A percentile compares a stretch with the other conserved stretches of the same genome.
Conservation (phyloP, 805 yeast genomes). For the Hanseniaspora valbyensis region DNA sequence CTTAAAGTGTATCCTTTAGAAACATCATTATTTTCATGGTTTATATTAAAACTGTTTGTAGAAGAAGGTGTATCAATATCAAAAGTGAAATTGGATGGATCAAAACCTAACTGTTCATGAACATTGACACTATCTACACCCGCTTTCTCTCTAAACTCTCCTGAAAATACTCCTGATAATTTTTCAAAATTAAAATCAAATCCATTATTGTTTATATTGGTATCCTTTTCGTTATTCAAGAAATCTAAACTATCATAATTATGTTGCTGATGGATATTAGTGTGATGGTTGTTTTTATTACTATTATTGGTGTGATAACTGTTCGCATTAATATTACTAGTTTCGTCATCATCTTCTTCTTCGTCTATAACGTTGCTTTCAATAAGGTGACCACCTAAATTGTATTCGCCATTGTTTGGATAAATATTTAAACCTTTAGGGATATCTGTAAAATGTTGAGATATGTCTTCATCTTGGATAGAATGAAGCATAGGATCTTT, state of each 20-base stretch:
- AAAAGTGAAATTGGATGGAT: conserved; percentile 1
- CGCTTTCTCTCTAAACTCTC: background rate
- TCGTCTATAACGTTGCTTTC: conserved; percentile 5
- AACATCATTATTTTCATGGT: too few relatives aligned
- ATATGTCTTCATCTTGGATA: background rate
- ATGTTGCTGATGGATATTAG: too few relatives aligned
- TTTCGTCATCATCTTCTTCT: conserved; percentile 12
- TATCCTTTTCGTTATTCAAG: too few relatives aligned
- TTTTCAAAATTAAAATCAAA: conserved; percentile 9
- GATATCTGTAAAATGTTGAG: background rate
- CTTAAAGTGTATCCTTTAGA: too few relatives aligned
- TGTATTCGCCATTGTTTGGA: background rate
- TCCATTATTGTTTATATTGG: background rate
- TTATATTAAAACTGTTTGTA: conserved; percentile 6
- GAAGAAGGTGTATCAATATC: conserved; percentile 8
- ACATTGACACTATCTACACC: too few relatives aligned
- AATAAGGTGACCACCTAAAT: background rate
- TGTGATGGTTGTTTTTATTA: too few relatives aligned
- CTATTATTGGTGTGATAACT: too few relatives aligned
- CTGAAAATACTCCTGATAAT: conserved; percentile 2
- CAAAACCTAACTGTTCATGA: background rate
- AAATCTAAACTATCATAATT: too few relatives aligned
- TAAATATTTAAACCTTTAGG: background rate
- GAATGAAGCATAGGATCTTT: background rate
- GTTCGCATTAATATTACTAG: too few relatives aligned